These are phyloP conservation scores for Colletotrichum sp. DNA, from an alignment of 2,329 filamentous ascomycete species.

Conservation along the genomic window DNA sequence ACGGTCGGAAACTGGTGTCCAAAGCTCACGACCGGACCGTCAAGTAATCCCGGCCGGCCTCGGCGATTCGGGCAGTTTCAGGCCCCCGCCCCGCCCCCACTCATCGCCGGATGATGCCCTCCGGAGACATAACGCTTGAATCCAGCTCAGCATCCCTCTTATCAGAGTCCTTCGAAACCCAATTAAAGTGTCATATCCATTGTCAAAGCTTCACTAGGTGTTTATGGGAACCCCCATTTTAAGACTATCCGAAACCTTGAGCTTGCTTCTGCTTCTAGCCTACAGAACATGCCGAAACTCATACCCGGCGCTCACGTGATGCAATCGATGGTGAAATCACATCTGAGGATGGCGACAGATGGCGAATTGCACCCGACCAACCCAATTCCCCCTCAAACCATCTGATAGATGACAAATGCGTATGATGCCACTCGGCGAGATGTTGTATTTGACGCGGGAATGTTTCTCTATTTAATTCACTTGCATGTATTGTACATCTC, in stretches of 20 bases:
- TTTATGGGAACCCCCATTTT: background rate
- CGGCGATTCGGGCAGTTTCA: background rate
- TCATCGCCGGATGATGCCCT: background rate
- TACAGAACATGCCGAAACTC: background rate
- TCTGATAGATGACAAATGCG: slow-evolving; percentile 7
- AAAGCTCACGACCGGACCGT: too few relatives aligned
- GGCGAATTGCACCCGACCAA: slow-evolving; percentile 13
- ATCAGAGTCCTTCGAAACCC: background rate
- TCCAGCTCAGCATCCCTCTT: background rate
- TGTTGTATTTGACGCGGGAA: background rate
- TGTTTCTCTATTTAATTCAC: background rate
- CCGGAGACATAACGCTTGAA: background rate
- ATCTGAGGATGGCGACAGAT: slow-evolving; percentile 20
- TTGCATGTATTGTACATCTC: background rate
- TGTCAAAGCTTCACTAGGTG: fast-evolving
- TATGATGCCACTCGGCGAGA: background rate
- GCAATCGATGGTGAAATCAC: slow-evolving; percentile 17
- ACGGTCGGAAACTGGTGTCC: too few relatives aligned
- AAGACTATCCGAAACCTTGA: background rate
- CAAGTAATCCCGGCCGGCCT: background rate
- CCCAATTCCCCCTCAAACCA: background rate
- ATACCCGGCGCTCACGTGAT: slow-evolving; percentile 5
- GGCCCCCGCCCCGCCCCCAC: background rate
- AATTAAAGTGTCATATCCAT: background rate
- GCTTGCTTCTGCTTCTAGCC: background rate